Evolutionary conservation across 2,329 filamentous ascomycete genomes (phyloP), one percentile per base, ranked within the genome.

Genomic region (Lomentospora prolificans): DNA sequence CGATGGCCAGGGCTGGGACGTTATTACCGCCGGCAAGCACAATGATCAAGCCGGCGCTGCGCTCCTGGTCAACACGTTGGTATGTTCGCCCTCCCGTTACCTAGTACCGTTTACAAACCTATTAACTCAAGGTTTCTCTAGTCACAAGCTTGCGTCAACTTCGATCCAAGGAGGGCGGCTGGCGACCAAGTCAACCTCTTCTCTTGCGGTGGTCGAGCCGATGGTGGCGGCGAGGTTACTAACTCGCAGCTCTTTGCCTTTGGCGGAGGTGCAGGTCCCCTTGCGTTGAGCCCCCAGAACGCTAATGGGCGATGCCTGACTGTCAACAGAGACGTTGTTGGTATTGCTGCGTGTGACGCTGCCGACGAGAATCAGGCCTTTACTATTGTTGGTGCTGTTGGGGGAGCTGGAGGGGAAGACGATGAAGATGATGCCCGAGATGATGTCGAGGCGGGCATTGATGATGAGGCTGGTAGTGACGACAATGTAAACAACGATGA

Each of bases 131-230:
- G 41, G 41, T 41, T 39, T 22, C 17, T 48, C 17, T 48, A 48
- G 44, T 82, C 79, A 1, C 74, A 81, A 63, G 79, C 79, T 46
- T 83, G 80, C 62, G 68, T 81, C 61, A 82, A 80, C 68, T 80
- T 80, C 58, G 79, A 84, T 60, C 72, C 74, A 4, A 71, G 79
- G 50, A 71, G 78, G 27, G 65, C 70, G 0, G 68, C 70, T 2
- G 78, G 77, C 9, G 75, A 77, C 61, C 78, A 80, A 60, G 77
- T 80, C 12, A 61, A 76, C 31, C 69, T 83, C 24, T 83, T 82
- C 61, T 80, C 79, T 9, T 84, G 80, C 58, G 80, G 79, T 53
- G 79, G 79, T 14, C 71, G 79, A 39, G 79, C 79, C 19, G 80
- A 78, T 57, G 79, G 79, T 48, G 66, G 72, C 19, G 78, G 79